A percentile compares a stretch with the other conserved stretches of the same genome.
Conservation (phyloP, 2,329 filamentous ascomycete species). For the Aspergillus tamarii region DNA sequence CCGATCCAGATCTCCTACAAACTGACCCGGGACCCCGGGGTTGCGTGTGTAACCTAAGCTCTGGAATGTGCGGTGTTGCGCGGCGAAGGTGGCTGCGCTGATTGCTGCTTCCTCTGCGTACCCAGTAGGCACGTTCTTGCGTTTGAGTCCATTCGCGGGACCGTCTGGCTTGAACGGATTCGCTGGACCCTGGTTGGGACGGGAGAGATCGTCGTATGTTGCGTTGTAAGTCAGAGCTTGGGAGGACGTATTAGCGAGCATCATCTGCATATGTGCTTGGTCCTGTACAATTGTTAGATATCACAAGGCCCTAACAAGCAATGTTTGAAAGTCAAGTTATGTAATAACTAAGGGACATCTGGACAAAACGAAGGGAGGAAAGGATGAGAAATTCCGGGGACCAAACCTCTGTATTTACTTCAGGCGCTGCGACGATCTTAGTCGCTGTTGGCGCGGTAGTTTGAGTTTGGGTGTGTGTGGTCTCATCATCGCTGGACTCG, state of each 20-base stretch:
- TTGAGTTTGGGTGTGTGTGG: conserved; percentile 24
- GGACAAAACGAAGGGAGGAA: not conserved
- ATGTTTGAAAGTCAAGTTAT: not conserved
- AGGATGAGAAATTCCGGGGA: conserved; percentile 32
- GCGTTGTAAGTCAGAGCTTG: conserved; percentile 56
- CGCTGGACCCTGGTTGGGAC: conserved; percentile 67
- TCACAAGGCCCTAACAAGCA: conserved; percentile 11
- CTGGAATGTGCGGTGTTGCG: conserved; percentile 82
- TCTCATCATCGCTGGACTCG: conserved; percentile 55
- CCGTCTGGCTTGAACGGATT: conserved; percentile 74
- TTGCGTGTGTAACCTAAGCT: conserved; percentile 60
- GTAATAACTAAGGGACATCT: not conserved
- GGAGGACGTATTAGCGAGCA: conserved; percentile 55
- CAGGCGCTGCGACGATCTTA: conserved; percentile 53
- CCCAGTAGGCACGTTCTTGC: conserved; percentile 83
- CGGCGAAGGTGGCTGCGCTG: conserved; percentile 87
- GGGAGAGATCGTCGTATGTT: conserved; percentile 72
- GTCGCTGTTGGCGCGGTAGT: conserved; percentile 36
- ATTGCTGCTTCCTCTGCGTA: conserved; percentile 85
- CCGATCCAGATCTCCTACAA: conserved; percentile 53
- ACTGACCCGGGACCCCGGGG: conserved; percentile 46
- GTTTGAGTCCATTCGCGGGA: conserved; percentile 60
- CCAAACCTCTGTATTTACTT: conserved; percentile 61
- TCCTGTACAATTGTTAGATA: conserved; percentile 51
- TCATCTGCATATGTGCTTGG: conserved; percentile 53